Evolutionary conservation across 805 yeast genomes (phyloP), one percentile per base, ranked within the genome.

Genomic region (Saccharomyces mikatae): DNA sequence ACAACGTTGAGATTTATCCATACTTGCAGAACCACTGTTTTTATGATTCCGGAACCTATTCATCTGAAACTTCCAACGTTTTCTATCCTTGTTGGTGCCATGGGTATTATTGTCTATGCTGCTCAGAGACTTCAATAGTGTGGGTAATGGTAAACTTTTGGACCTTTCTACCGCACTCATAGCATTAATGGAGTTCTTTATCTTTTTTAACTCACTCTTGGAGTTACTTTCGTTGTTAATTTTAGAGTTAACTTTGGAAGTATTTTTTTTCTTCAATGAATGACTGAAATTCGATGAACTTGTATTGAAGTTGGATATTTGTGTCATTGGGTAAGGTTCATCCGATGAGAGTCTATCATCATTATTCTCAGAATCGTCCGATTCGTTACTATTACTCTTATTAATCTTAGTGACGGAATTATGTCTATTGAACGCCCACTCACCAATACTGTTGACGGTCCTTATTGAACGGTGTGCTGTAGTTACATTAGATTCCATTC

Each of bases 391-490:
- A 9, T 36, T 17, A 14, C 62, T 55, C 46, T 60, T 60, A 17
- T n/a, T 41, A 29, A 51, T 47, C 46, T 60, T 56, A n/a, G 61
- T 60, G 50, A 51, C 52, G 46, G 52, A 52, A 30, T 52, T 58
- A 41, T 51, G 57, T 36, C 53, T 55, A 41, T 52, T 52, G 46
- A 59, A 57, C 3, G 61, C 63, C 68, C 67, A 66, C 28, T 65
- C 70, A n/a, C 68, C 69, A 41, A 61, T 62, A 59, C 70, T 68
- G 51, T 62, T 65, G 4, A 60, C 58, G 0, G 70, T 67, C 36
- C 64, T 55, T 47, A 66, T 60, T 1, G 71, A 68, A 52, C 69
- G 58, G 53, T 66, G 68, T 4, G 68, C 68, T 1, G 63, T 60
- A 1, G 68, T 62, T 11, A 57, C 61, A 50, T 66, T 64, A 6